Conservation (phyloP, 1,284 basidiomycete species). For the Boletus mariae region DNA sequence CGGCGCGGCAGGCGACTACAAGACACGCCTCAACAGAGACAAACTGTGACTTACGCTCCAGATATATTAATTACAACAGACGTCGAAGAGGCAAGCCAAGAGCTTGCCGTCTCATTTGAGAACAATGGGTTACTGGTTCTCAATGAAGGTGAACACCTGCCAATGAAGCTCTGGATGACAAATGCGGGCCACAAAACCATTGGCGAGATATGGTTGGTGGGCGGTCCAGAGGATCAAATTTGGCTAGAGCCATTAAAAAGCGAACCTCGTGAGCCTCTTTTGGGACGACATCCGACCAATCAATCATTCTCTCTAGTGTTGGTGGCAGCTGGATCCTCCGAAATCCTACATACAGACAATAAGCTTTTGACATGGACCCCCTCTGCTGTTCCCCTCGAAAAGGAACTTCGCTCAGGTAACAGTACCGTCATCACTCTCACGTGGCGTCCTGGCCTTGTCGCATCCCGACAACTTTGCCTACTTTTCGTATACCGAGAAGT, state of each 20-base stretch:
- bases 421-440: slow-evolving; percentile 48
- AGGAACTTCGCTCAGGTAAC: slow-evolving; percentile 37
- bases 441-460: slow-evolving; percentile 48
- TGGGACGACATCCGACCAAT: slow-evolving; percentile 7
- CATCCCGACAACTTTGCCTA: slow-evolving; percentile 52
- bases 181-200: slow-evolving; percentile 59
- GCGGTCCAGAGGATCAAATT: slow-evolving; percentile 57
- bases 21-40: slow-evolving; percentile 64
- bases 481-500: slow-evolving; percentile 74
- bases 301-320: slow-evolving; percentile 31
- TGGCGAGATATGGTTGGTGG: slow-evolving; percentile 65
- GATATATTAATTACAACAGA: slow-evolving; percentile 55
- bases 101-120: slow-evolving; percentile 53
- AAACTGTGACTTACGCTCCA: slow-evolving; percentile 60
- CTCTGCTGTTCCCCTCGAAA: slow-evolving; percentile 40
- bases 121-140: slow-evolving; percentile 50
- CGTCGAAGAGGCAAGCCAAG: slow-evolving; percentile 57
- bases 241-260: slow-evolving; percentile 38
- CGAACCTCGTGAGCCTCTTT: slow-evolving; percentile 17
- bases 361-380: slow-evolving; percentile 50
- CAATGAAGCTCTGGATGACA: slow-evolving; percentile 51
- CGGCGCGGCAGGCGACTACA: slow-evolving; percentile 66
- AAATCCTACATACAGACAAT: slow-evolving; percentile 44
- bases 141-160: slow-evolving; percentile 59
- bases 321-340: slow-evolving; percentile 9